Evolutionary conservation across 805 yeast species (phyloP).

Genomic region (Sporopachydermia lactativora): DNA sequence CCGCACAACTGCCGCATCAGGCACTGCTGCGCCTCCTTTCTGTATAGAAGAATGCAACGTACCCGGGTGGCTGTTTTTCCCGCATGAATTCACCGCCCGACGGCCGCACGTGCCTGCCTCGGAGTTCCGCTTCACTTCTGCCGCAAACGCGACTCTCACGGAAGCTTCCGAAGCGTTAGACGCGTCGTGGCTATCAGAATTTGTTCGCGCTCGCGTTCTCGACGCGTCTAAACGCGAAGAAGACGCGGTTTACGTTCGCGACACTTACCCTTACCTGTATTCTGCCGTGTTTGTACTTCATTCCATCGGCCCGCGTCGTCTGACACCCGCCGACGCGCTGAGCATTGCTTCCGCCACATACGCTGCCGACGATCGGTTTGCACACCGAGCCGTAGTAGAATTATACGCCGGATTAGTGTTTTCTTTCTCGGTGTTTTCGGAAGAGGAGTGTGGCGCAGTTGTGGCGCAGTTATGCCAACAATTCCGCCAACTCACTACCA

Average conservation of each 20-base stretch:
- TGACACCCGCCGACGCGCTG: background rate
- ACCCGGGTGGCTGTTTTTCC: background rate
- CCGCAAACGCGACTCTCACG: background rate
- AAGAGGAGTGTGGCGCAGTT: conserved; percentile 29
- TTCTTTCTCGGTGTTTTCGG: conserved; percentile 12
- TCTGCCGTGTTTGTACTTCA: background rate
- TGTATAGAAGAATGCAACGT: conserved; percentile 1
- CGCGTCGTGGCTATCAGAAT: background rate
- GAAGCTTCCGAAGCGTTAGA: background rate
- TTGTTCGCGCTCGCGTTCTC: background rate
- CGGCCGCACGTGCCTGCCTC: background rate
- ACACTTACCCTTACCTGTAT: conserved; percentile 1
- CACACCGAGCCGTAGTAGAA: conserved; percentile 67
- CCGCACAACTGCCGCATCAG: too few species aligned
- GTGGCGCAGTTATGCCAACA: conserved; percentile 28
- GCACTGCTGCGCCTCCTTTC: background rate
- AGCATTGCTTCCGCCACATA: conserved; percentile 33
- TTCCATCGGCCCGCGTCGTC: background rate
- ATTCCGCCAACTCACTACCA: conserved; percentile 26
- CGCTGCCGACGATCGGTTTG: conserved; percentile 52
- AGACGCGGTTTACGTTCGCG: background rate
- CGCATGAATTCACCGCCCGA: background rate
- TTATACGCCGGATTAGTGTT: conserved; percentile 48
- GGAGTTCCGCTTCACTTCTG: background rate
- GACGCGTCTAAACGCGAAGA: background rate